Evolutionary conservation across 495 filamentous ascomycete species (phyloP).

Genomic region (Pseudevernia furfuracea): DNA sequence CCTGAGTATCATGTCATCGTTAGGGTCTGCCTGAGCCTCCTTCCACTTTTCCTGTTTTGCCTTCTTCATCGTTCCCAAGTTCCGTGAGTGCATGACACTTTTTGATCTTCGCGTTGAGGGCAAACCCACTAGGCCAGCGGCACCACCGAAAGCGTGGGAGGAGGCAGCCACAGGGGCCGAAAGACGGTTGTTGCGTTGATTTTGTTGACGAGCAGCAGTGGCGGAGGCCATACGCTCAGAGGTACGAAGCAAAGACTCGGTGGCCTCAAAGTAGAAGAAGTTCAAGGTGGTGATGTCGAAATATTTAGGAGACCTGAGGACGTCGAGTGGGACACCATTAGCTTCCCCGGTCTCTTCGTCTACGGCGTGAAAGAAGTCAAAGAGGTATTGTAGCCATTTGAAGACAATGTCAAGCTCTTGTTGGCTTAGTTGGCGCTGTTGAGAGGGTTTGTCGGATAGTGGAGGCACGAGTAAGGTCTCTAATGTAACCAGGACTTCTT

Average conservation of each 20-base stretch:
- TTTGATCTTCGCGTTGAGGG: conserved; percentile 72
- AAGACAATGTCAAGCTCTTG: conserved; percentile 93
- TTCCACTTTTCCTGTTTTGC: conserved; percentile 92
- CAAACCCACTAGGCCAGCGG: conserved; percentile 61
- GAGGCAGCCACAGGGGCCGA: conserved; percentile 62
- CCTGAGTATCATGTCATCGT: conserved; percentile 95
- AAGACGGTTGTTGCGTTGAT: conserved; percentile 51
- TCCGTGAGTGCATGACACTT: conserved; percentile 89
- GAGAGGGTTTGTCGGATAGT: conserved; percentile 88
- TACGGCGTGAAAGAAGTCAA: conserved; percentile 89
- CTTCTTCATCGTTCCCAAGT: conserved; percentile 91
- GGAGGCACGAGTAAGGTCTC: conserved; percentile 89
- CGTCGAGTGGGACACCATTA: conserved; percentile 78
- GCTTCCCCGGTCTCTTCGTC: conserved; percentile 82
- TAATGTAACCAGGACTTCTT: conserved; percentile 87
- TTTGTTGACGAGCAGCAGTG: conserved; percentile 69
- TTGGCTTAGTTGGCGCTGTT: conserved; percentile 76
- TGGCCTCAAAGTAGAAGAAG: conserved; percentile 96
- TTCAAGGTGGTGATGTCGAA: conserved; percentile 91
- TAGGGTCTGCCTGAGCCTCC: conserved; percentile 92
- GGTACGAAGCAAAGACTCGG: conserved; percentile 83
- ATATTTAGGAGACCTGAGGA: conserved; percentile 94
- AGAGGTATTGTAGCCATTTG: conserved; percentile 85
- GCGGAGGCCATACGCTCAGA: conserved; percentile 92
- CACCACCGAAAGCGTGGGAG: conserved; percentile 43